Conservation (phyloP, 371 early-diverging fungal genomes). For the Gilbertella persicaria region DNA sequence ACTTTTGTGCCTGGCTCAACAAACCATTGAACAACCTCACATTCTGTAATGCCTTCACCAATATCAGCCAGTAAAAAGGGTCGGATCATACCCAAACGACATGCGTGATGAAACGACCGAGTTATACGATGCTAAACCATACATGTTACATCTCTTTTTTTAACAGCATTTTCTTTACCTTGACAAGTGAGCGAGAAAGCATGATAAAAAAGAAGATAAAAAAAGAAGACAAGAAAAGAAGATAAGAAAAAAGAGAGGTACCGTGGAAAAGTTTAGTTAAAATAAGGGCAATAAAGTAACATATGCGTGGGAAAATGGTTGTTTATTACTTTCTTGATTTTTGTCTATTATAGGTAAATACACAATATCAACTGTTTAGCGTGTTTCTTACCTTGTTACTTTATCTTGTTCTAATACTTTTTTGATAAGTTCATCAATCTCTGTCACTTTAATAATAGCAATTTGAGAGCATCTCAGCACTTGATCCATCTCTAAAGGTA, state of each 20-base stretch:
- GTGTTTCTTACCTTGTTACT: conserved; percentile 4
- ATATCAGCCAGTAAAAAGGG: conserved; percentile 94
- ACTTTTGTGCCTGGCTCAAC: conserved; percentile 88
- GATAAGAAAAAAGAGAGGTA: background rate
- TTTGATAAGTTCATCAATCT: conserved; percentile 72
- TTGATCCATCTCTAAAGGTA: conserved; percentile 66
- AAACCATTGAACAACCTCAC: conserved; percentile 96
- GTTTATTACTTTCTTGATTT: background rate
- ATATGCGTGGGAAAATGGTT: conserved; percentile 17
- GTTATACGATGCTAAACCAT: background rate
- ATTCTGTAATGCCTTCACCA: conserved; percentile 97
- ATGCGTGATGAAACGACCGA: conserved; percentile 7
- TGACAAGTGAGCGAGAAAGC: too few species aligned
- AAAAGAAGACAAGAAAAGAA: background rate
- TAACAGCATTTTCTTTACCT: background rate
- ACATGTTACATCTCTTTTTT: background rate
- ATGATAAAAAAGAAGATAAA: background rate
- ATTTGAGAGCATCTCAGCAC: conserved; percentile 77
- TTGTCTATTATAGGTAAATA: conserved; percentile 2
- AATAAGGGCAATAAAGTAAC: background rate
- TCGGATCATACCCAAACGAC: conserved; percentile 31
- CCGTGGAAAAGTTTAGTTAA: conserved; percentile 16
- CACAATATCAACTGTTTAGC: background rate
- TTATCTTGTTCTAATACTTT: conserved; percentile 61
- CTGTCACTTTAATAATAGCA: conserved; percentile 73